phyloP scores from a whole-genome alignment of 2,329 filamentous ascomycete genomes.

The Fusarium secorum region DNA sequence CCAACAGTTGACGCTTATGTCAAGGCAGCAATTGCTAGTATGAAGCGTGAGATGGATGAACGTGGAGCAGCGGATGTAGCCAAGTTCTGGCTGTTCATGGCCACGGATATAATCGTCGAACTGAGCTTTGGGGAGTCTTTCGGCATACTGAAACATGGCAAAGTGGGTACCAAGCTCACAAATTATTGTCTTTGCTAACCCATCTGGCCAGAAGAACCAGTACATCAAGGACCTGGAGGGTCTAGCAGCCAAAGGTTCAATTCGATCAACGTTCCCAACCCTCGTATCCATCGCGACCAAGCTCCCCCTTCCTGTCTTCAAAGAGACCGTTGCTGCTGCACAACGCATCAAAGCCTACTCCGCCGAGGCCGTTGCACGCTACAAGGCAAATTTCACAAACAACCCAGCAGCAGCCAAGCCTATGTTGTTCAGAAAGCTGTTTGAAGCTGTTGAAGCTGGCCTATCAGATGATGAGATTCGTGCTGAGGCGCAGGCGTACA shows the following conservation, averaged over 20 bases:
- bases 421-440: not conserved
- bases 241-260: not conserved
- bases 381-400: not conserved
- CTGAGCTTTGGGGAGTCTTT: not conserved
- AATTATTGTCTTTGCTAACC: fast-evolving
- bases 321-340: not conserved
- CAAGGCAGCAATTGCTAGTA: not conserved
- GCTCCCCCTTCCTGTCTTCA: not conserved
- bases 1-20: not conserved
- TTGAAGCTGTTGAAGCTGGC: not conserved
- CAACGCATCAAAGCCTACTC: not conserved
- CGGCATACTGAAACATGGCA: not conserved
- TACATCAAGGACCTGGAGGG: not conserved
- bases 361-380: not conserved
- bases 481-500: not conserved
- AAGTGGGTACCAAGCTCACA: not conserved
- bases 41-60: not conserved
- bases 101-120: not conserved
- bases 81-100: not conserved
- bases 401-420: not conserved
- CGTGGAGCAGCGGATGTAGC: not conserved
- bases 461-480: not conserved
- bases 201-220: not conserved
- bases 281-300: not conserved
- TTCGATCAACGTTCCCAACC: not conserved